phyloP scores from a whole-genome alignment of 495 filamentous ascomycete species.

The Daldinia caldariorum region DNA sequence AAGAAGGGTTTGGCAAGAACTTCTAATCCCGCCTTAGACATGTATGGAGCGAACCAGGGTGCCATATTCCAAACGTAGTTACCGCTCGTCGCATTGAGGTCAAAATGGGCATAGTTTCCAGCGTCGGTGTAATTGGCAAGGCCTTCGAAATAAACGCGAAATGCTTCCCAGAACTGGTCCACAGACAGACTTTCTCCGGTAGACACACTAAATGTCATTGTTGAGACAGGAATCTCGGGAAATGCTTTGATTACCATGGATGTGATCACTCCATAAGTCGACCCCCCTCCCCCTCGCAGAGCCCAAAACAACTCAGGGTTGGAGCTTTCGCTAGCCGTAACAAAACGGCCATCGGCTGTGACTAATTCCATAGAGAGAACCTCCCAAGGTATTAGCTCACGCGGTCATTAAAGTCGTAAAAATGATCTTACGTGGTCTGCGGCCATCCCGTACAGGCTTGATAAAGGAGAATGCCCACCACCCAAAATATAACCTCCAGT shows the following conservation, averaged over 20 bases:
- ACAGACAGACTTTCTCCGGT: constrained; percentile 47
- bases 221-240: constrained; percentile 53
- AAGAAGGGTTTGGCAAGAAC: constrained; percentile 60
- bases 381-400: constrained; percentile 19
- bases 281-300: constrained; percentile 67
- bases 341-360: constrained; percentile 64
- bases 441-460: constrained; percentile 58
- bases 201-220: constrained; percentile 49
- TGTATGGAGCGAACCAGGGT: constrained; percentile 62
- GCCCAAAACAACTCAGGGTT: constrained; percentile 74
- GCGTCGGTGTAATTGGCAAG: constrained; percentile 61
- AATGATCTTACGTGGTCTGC: constrained; percentile 57
- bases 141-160: constrained; percentile 57
- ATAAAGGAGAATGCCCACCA: constrained; percentile 62
- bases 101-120: constrained; percentile 67
- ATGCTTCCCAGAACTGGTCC: constrained; percentile 62
- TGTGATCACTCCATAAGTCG: constrained; percentile 68
- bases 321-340: constrained; percentile 60
- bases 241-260: constrained; percentile 60
- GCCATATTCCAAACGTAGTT: constrained; percentile 55
- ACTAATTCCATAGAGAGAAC: constrained; percentile 66
- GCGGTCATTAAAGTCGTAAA: not conserved
- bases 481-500: constrained; percentile 64
- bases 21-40: constrained; percentile 58
- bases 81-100: constrained; percentile 45